phyloP scores from a whole-genome alignment of 352 stramenopile species.

The Phytophthora hybrid region DNA sequence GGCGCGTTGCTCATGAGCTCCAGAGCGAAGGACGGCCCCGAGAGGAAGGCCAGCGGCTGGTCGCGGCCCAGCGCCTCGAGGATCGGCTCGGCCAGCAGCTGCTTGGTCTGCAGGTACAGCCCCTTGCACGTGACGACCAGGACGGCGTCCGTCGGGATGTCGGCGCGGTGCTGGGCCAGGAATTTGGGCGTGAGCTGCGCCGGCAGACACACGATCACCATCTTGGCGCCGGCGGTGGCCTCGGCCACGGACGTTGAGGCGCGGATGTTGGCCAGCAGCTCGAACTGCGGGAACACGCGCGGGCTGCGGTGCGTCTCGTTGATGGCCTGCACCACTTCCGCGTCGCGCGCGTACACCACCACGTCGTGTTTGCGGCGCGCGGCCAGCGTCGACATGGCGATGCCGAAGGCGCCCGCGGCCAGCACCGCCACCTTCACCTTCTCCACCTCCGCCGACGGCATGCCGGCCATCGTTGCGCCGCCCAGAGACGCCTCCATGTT shows the following conservation, averaged over 20 bases:
- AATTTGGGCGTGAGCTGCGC: constrained; percentile 95
- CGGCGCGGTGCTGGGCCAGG: constrained; percentile 83
- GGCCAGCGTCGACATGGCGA: constrained; percentile 95
- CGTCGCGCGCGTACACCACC: constrained; percentile 92
- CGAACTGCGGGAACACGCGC: constrained; percentile 91
- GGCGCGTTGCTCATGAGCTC: constrained; percentile 96
- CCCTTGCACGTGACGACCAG: constrained; percentile 96
- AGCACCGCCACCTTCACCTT: constrained; percentile 90
- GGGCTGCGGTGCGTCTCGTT: constrained; percentile 93
- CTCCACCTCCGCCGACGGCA: constrained; percentile 78
- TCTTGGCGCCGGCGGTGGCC: constrained; percentile 87
- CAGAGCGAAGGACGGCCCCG: constrained; percentile 95
- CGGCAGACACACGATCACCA: constrained; percentile 97
- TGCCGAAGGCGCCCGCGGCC: constrained; percentile 95
- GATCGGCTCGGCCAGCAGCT: constrained; percentile 96
- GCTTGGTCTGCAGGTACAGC: constrained; percentile 95
- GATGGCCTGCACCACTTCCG: constrained; percentile 85
- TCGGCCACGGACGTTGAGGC: constrained; percentile 92
- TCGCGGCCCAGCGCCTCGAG: constrained; percentile 91
- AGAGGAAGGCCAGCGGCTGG: constrained; percentile 96
- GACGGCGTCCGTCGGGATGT: constrained; percentile 91
- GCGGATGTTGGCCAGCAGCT: constrained; percentile 81
- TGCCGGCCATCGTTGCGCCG: constrained; percentile 67
- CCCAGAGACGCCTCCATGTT: constrained; percentile 56
- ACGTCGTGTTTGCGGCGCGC: constrained; percentile 92